Base-by-base conservation (phyloP, 2,329 filamentous ascomycete species). In the Exophiala dermatitidis region DNA sequence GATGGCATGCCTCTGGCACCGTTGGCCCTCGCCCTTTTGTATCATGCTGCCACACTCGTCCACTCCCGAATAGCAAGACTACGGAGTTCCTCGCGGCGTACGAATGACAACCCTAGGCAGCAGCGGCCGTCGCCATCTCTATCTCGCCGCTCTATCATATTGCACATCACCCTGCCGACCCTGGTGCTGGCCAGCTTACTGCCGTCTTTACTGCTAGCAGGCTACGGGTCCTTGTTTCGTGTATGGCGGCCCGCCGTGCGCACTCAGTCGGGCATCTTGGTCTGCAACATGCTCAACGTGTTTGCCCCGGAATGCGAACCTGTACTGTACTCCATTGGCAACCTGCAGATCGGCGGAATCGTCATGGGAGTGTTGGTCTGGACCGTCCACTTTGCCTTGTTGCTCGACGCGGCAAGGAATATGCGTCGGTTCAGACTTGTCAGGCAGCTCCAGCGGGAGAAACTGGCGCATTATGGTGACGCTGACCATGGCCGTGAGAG, bases 1-100 rank as follows among this genome's bases (percentile, higher is more conserved):
- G 66, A 68, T 54, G 62, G 61, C 31, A 54, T 67, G 44, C 58
- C 64, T 3, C 59, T 68, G 47, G 59, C 60, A 4, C 63, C 65
- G 34, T 63, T 68, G 55, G 26, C 37, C 26, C 44, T 60, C 36
- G 47, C 60, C 5, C 46, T 62, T 29, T 12, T 57, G 34, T 58
- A 54, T 37, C 59, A 54, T 41, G 36, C 47, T n/a, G 37, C 32
- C 29, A 46, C 53, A 38, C 48, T 61, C 8, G 38, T 56, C 34
- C 50, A 53, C 26, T 41, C n/a, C 29, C 43, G 41, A 32, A 40
- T 51, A 5, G 49, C 47, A 40, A 43, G 46, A 37, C 29, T 36
- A 36, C 40, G 41, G n/a, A 28, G 28, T 6, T 26, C 38, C 19
- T 26, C 42, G 31, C 7, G 32, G 42, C 42, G 28, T 31, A 4